Evolutionary conservation across 148 eudicot genomes (phyloP).

Genomic region (Oxyria digyna): DNA sequence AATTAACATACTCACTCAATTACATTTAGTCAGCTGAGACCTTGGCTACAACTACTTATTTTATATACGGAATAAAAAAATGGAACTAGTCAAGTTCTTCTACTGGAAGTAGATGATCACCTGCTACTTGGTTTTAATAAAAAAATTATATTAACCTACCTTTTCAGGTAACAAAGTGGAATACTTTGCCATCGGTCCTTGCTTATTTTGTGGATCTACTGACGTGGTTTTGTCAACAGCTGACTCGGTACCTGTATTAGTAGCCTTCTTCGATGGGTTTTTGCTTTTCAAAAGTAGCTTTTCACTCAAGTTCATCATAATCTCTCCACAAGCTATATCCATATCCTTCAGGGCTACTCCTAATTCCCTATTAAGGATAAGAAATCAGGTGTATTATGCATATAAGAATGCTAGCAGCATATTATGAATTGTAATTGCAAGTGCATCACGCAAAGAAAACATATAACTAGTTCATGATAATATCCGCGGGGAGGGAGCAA

Average conservation of each 20-base stretch:
- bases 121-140: neutral
- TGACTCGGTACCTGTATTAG: conserved; percentile 27
- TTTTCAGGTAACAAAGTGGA: conserved; percentile 65
- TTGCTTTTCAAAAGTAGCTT: conserved; percentile 45
- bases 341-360: conserved; percentile 69
- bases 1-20: neutral
- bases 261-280: conserved; percentile 22
- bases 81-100: neutral
- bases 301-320: conserved; percentile 57
- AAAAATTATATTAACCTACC: neutral
- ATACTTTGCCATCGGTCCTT: conserved; percentile 33
- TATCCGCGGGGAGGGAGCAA: neutral
- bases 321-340: conserved; percentile 62
- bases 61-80: neutral
- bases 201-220: conserved; percentile 29
- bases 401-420: neutral
- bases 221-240: conserved; percentile 24
- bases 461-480: neutral
- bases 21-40: neutral
- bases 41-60: neutral
- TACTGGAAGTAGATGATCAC: neutral
- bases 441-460: neutral
- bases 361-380: conserved; percentile 43
- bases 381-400: neutral
- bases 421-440: neutral